These are phyloP conservation scores for Camellia japonica DNA, from an alignment of 148 eudicot genomes.

Conservation along the genomic window DNA sequence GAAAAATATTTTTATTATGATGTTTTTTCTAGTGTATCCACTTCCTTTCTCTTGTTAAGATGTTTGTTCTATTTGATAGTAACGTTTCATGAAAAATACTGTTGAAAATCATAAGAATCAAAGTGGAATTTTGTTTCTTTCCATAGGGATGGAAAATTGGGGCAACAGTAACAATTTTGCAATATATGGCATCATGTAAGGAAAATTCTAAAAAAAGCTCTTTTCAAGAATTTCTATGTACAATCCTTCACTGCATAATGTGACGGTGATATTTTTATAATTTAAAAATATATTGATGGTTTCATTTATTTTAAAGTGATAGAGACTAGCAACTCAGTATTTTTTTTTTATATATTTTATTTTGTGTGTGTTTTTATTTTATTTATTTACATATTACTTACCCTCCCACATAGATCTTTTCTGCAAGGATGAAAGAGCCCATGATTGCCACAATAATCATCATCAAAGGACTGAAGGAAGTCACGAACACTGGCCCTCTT, in stretches of 20 bases:
- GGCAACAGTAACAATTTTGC: background rate
- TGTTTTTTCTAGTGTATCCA: background rate
- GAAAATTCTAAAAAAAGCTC: too few relatives aligned
- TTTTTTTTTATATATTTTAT: too few relatives aligned
- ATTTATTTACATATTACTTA: slow-evolving; percentile 13
- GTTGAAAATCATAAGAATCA: background rate
- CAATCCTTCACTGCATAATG: too few relatives aligned
- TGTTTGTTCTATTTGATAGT: background rate
- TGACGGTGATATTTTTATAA: too few relatives aligned
- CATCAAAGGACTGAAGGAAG: slow-evolving; percentile 96
- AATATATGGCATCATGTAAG: background rate
- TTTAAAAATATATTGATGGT: too few relatives aligned
- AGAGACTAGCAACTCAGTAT: too few relatives aligned
- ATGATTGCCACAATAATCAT: slow-evolving; percentile 96
- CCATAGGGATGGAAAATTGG: background rate
- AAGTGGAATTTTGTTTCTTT: background rate
- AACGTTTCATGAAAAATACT: background rate
- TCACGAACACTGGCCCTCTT: slow-evolving; percentile 92
- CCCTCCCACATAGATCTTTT: slow-evolving; percentile 87
- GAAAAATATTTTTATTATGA: background rate
- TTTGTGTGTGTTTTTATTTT: too few relatives aligned
- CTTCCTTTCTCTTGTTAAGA: background rate
- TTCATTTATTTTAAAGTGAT: too few relatives aligned
- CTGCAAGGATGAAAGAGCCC: slow-evolving; percentile 94
- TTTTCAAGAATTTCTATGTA: too few relatives aligned